Evolutionary conservation across 768 basidiomycete genomes (phyloP).

Genomic region (Leccinum barrowsii): DNA sequence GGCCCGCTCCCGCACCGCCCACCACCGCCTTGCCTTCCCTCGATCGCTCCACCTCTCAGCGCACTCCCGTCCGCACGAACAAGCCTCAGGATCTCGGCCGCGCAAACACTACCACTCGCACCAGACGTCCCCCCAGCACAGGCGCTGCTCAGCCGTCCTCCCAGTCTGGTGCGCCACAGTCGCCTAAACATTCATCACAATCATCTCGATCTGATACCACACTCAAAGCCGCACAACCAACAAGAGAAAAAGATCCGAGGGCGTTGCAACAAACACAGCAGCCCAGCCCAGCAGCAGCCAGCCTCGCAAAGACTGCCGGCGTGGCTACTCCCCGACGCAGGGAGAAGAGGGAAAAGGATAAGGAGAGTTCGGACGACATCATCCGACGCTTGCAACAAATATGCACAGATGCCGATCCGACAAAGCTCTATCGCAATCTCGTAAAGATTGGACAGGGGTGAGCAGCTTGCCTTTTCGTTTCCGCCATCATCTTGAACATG

Average conservation of each 20-base stretch:
- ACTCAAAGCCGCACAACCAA: slow-evolving; percentile 37
- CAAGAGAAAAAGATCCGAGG: slow-evolving; percentile 38
- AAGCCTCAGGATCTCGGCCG: slow-evolving; percentile 50
- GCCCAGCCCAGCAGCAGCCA: slow-evolving; percentile 60
- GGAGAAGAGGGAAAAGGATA: slow-evolving; percentile 82
- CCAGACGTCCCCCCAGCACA: slow-evolving; percentile 52
- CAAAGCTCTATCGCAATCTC: slow-evolving; percentile 84
- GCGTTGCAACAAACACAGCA: slow-evolving; percentile 39
- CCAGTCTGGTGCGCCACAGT: slow-evolving; percentile 32
- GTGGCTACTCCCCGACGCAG: slow-evolving; percentile 79
- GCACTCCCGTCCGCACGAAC: slow-evolving; percentile 55
- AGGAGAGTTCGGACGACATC: slow-evolving; percentile 82
- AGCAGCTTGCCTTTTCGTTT: slow-evolving; percentile 24
- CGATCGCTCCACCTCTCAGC: slow-evolving; percentile 86
- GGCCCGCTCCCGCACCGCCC: slow-evolving; percentile 75
- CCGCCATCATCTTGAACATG: not conserved
- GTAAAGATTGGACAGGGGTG: slow-evolving; percentile 99
- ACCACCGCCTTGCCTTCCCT: slow-evolving; percentile 61
- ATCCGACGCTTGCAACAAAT: slow-evolving; percentile 89
- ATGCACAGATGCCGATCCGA: slow-evolving; percentile 97
- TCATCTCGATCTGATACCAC: slow-evolving; percentile 59
- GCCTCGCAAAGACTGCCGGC: slow-evolving; percentile 63
- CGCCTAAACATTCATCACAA: slow-evolving; percentile 49
- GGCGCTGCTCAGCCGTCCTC: slow-evolving; percentile 26
- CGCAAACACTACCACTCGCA: slow-evolving; percentile 67